Base-by-base conservation (phyloP, 495 filamentous ascomycete genomes). In the Lepraria neglecta region DNA sequence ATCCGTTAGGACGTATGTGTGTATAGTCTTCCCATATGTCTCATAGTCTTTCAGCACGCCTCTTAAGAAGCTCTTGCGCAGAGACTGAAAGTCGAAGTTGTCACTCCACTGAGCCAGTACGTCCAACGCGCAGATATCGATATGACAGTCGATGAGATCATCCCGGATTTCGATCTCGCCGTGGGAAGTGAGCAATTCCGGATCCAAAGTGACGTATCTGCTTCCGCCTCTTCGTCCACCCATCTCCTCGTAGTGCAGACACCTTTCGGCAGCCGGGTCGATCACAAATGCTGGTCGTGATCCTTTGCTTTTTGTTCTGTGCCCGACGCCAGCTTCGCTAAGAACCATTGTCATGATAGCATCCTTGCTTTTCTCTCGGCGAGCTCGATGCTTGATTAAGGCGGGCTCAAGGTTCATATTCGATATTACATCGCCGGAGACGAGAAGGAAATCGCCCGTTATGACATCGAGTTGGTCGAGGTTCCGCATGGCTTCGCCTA, bases 331-430 rank as follows among this genome's bases (percentile, higher is more conserved):
- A 3, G 85, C 88, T 73, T 91, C 84, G 52, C 89, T 82, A 56
- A 97, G 75, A 27, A 99, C 79, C 84, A 97, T 91, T 28, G 94
- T 99, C 95, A 99, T 99, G 74, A 96, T 97, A 15, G 92, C 90
- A 71, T 96, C 91, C 69, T 94, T 92, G 74, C 95, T 89, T 55
- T 83, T 82, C 70, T 84, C 84, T 46, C 94, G 85, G 38, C 94
- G 87, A 52, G 85, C 83, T 57, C 89, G 83, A 71, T 99, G 94
- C 43, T 81, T 82, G 6, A 83, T 79, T 51, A 99, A 75, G n/a
- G 86, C 87, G 48, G 75, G 79, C 65, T 91, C 90, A 27, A 99
- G 85, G 10, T 86, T 82, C 51, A 97, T 71, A 68, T 97, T 99
- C 64, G 90, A 85, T 66, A 99, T 85, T n/a, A 97, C 79, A 71